Percentiles rank a stretch among this genome's conserved stretches.
Evolutionary conservation across 345 rosid species (phyloP).

Genomic region (Lepidium africanum): DNA sequence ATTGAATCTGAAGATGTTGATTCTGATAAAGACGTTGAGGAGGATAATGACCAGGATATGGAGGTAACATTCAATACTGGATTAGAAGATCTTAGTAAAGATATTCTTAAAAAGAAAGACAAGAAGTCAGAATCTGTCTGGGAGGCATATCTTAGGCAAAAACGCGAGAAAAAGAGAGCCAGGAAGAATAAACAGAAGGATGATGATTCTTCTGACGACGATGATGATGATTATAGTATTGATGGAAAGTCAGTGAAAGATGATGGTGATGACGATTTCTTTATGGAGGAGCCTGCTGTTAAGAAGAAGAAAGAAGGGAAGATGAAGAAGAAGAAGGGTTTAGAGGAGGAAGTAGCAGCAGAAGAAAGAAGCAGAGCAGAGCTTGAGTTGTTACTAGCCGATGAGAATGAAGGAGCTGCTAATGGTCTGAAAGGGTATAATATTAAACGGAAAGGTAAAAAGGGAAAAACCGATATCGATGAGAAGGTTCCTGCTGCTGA

Average conservation of each 20-base stretch:
- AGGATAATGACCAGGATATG: slow-evolving; percentile 68
- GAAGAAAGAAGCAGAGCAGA: slow-evolving; percentile 66
- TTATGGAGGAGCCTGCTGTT: slow-evolving; percentile 48
- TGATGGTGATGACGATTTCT: slow-evolving; percentile 63
- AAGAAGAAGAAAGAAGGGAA: slow-evolving; percentile 36
- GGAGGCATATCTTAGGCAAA: slow-evolving; percentile 57
- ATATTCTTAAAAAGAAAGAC: slow-evolving; percentile 63
- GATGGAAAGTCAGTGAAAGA: slow-evolving; percentile 25
- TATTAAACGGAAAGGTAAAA: slow-evolving; percentile 59
- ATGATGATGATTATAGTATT: slow-evolving; percentile 30
- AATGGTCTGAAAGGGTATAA: slow-evolving; percentile 73
- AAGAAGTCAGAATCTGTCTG: slow-evolving; percentile 70
- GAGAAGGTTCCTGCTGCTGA: slow-evolving; percentile 57
- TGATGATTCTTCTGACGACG: slow-evolving; percentile 33
- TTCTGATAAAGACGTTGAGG: slow-evolving; percentile 48
- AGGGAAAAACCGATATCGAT: slow-evolving; percentile 40
- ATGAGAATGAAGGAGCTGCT: slow-evolving; percentile 50
- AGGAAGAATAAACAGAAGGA: slow-evolving; percentile 47
- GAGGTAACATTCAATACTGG: slow-evolving; percentile 89
- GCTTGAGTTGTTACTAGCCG: slow-evolving; percentile 79
- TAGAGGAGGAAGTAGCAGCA: slow-evolving; percentile 31
- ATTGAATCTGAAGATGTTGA: slow-evolving; percentile 53
- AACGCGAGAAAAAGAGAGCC: slow-evolving; percentile 62
- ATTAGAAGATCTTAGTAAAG: slow-evolving; percentile 82
- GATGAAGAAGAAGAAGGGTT: slow-evolving; percentile 20